Evolutionary conservation across 768 basidiomycete species (phyloP).

Genomic region (Lepiota venenata): DNA sequence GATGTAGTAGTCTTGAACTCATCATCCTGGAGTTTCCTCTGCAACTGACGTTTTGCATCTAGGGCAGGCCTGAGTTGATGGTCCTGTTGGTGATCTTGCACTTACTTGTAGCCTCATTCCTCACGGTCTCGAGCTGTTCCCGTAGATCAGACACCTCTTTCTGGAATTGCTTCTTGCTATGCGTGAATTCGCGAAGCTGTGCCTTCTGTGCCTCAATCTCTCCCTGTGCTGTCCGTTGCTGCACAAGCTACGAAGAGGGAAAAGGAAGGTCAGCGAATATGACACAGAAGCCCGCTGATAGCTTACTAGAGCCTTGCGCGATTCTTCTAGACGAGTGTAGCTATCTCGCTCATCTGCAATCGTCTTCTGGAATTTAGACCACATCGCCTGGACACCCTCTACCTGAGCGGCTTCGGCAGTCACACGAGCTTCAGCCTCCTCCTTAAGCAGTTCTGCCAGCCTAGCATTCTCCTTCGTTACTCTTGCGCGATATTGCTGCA

Average conservation of each 20-base stretch:
- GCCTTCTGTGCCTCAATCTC: conserved; percentile 65
- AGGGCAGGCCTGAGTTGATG: neutral
- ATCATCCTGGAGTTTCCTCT: conserved; percentile 58
- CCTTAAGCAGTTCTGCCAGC: conserved; percentile 52
- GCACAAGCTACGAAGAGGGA: conserved; percentile 44
- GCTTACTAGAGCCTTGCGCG: conserved; percentile 64
- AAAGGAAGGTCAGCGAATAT: neutral
- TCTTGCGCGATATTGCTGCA: conserved; percentile 54
- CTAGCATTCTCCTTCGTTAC: conserved; percentile 55
- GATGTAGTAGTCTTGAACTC: conserved; percentile 58
- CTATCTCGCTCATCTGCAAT: conserved; percentile 59
- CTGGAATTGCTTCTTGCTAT: conserved; percentile 56
- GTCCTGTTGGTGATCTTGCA: conserved; percentile 4
- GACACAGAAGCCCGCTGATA: neutral
- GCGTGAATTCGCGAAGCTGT: conserved; percentile 56
- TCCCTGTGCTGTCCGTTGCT: conserved; percentile 59
- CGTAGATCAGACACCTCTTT: conserved; percentile 48
- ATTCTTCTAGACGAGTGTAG: conserved; percentile 64
- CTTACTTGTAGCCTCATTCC: conserved; percentile 57
- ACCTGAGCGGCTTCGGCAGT: conserved; percentile 60
- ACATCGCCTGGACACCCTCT: conserved; percentile 62
- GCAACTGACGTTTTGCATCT: conserved; percentile 61
- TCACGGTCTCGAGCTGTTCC: conserved; percentile 55
- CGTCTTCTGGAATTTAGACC: conserved; percentile 60
- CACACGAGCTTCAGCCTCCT: conserved; percentile 61